phyloP scores from a whole-genome alignment of 495 filamentous ascomycete species.

The Penicillium lagena region DNA sequence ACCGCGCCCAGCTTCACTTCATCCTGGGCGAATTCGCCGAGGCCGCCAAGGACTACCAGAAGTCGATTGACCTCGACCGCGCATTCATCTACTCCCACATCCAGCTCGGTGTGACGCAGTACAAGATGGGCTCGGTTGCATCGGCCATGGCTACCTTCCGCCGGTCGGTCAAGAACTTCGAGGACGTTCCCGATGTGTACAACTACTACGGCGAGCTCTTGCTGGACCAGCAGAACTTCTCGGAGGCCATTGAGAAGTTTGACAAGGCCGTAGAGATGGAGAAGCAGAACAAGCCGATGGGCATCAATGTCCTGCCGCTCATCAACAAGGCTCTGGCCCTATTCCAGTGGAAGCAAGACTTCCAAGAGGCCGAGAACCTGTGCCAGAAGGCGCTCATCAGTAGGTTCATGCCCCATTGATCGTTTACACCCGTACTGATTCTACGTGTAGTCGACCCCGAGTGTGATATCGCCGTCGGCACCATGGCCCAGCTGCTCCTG shows the following conservation, averaged over 20 bases:
- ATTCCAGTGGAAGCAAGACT: conserved; percentile 98
- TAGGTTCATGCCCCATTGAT: conserved; percentile 42
- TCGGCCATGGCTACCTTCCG: conserved; percentile 98
- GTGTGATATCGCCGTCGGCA: conserved; percentile 97
- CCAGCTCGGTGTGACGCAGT: conserved; percentile 97
- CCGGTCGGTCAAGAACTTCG: conserved; percentile 96
- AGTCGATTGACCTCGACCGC: conserved; percentile 92
- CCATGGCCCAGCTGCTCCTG: conserved; percentile 96
- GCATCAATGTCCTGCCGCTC: conserved; percentile 94
- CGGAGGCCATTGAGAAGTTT: conserved; percentile 96
- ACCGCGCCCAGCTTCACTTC: conserved; percentile 97
- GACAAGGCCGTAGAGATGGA: conserved; percentile 98
- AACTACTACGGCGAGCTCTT: conserved; percentile 99
- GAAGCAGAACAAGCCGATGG: conserved; percentile 82
- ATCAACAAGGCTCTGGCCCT: conserved; percentile 98
- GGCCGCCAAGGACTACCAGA: conserved; percentile 97
- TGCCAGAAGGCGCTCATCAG: conserved; percentile 97
- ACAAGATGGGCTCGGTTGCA: conserved; percentile 98
- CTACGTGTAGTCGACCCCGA: conserved; percentile 83
- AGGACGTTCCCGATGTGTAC: conserved; percentile 93
- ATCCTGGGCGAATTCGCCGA: conserved; percentile 89
- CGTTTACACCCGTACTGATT: conserved; percentile 5
- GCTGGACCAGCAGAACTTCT: conserved; percentile 90
- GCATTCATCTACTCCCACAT: conserved; percentile 99
- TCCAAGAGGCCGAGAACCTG: conserved; percentile 86